Evolutionary conservation across 768 basidiomycete species (phyloP).

Genomic region (Leucogyrophana mollusca): DNA sequence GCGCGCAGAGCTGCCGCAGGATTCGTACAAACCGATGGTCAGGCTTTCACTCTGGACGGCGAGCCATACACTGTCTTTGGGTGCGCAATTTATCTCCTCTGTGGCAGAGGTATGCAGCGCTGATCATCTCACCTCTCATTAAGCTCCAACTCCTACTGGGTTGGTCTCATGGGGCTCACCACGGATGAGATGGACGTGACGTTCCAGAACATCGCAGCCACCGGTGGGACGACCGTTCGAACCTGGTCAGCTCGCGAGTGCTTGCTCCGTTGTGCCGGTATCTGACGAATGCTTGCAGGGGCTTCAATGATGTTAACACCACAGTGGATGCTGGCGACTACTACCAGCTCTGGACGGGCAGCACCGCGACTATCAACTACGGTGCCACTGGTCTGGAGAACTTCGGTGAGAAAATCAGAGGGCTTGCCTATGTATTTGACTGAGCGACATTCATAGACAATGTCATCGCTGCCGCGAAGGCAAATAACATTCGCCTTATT

Average conservation of each 20-base stretch:
- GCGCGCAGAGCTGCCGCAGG: conserved; percentile 18
- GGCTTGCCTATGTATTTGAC: no score
- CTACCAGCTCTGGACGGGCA: conserved; percentile 55
- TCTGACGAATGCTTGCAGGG: conserved; percentile 30
- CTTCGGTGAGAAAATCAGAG: conserved; percentile 36
- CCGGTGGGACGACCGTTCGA: conserved; percentile 53
- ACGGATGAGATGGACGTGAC: conserved; percentile 50
- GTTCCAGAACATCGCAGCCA: conserved; percentile 48
- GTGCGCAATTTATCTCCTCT: conserved; percentile 27
- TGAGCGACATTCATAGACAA: conserved; percentile 15
- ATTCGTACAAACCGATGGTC: conserved; percentile 48
- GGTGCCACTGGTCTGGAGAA: conserved; percentile 50
- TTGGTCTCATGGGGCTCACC: conserved; percentile 46
- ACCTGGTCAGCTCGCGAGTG: conserved; percentile 38
- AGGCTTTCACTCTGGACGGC: conserved; percentile 52
- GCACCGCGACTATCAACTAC: conserved; percentile 50
- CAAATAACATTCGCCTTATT: conserved; percentile 16
- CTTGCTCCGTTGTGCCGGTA: neutral
- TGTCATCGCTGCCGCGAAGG: conserved; percentile 19
- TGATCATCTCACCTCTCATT: neutral
- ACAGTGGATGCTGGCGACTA: conserved; percentile 41
- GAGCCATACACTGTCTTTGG: conserved; percentile 51
- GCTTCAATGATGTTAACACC: conserved; percentile 56
- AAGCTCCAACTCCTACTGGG: conserved; percentile 60
- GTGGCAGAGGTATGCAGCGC: neutral